Conservation (phyloP, 805 yeast genomes). For the Suhomyces pyralidae region DNA sequence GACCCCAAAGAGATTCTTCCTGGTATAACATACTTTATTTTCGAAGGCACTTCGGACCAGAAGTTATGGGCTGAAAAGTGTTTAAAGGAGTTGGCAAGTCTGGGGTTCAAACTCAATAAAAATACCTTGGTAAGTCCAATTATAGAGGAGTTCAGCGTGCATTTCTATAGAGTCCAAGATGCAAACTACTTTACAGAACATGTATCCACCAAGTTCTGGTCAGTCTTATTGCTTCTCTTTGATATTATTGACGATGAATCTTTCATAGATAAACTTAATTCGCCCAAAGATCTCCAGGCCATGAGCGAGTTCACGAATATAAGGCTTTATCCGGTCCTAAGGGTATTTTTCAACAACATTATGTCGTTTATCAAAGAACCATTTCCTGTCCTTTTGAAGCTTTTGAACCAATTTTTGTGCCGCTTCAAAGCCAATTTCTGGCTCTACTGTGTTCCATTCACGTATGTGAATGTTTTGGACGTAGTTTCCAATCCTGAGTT, state of each 20-base stretch:
- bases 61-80: slow-evolving; percentile 46
- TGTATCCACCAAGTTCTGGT: slow-evolving; percentile 49
- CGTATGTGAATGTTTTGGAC: slow-evolving; percentile 56
- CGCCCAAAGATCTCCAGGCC: slow-evolving; percentile 26
- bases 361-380: slow-evolving; percentile 49
- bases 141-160: slow-evolving; percentile 54
- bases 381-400: slow-evolving; percentile 54
- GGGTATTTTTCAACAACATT: slow-evolving; percentile 49
- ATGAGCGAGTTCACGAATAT: slow-evolving; percentile 28
- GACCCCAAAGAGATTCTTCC: slow-evolving; percentile 26
- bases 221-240: slow-evolving; percentile 33
- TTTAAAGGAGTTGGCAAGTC: slow-evolving; percentile 1
- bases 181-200: slow-evolving; percentile 45
- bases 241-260: slow-evolving; percentile 31
- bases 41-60: slow-evolving; percentile 50
- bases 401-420: slow-evolving; percentile 43
- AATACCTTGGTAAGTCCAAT: slow-evolving; percentile 24
- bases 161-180: slow-evolving; percentile 52
- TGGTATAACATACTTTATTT: slow-evolving; percentile 52
- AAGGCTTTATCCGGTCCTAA: slow-evolving; percentile 34
- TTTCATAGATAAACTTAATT: slow-evolving; percentile 26
- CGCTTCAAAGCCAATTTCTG: slow-evolving; percentile 50
- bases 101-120: slow-evolving; percentile 3
- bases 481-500: slow-evolving; percentile 55
- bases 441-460: slow-evolving; percentile 51